phyloP scores from a whole-genome alignment of 2,329 filamentous ascomycete species.

The Hypocreales sp. region DNA sequence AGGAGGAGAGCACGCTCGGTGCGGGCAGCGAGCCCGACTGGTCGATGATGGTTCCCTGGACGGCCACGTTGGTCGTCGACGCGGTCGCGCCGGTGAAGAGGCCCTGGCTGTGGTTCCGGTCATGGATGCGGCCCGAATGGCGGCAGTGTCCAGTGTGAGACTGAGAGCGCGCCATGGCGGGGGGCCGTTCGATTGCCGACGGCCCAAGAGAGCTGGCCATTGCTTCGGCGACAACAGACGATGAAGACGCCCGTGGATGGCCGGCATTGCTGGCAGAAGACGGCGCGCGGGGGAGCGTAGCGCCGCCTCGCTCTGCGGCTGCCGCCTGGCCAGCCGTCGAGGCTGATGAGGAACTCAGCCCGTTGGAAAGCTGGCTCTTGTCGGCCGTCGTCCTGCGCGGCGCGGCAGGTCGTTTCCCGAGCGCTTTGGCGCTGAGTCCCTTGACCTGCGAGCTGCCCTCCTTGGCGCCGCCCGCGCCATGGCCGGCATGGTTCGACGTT shows the following conservation, averaged over 20 bases:
- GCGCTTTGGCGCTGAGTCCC: conserved; percentile 26
- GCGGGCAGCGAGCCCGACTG: conserved; percentile 17
- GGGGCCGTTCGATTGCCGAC: conserved; percentile 2
- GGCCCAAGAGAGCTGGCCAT: too few relatives aligned
- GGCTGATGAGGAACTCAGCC: conserved; percentile 1
- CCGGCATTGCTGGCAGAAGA: not conserved
- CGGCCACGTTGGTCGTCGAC: conserved; percentile 24
- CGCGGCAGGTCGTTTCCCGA: conserved; percentile 29
- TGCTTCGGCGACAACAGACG: not conserved
- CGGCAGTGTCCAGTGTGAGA: conserved; percentile 15
- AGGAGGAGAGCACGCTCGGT: conserved; percentile 7
- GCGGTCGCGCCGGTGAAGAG: conserved; percentile 20
- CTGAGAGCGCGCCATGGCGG: conserved; percentile 16
- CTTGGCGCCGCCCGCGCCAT: conserved; percentile 1
- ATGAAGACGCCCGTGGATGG: not conserved
- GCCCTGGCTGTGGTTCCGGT: conserved; percentile 7
- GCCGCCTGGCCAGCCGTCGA: conserved; percentile 1
- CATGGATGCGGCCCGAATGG: conserved; percentile 5
- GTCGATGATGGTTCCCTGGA: conserved; percentile 27
- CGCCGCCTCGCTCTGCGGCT: not conserved
- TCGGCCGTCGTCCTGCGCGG: conserved; percentile 6
- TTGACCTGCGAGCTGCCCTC: not conserved
- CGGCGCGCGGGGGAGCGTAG: not conserved
- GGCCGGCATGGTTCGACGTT: conserved; percentile 2
- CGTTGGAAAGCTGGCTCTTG: conserved; percentile 4